These are phyloP conservation scores for Pezicula radicicola DNA, from an alignment of 2,329 filamentous ascomycete genomes.

Conservation along the genomic window DNA sequence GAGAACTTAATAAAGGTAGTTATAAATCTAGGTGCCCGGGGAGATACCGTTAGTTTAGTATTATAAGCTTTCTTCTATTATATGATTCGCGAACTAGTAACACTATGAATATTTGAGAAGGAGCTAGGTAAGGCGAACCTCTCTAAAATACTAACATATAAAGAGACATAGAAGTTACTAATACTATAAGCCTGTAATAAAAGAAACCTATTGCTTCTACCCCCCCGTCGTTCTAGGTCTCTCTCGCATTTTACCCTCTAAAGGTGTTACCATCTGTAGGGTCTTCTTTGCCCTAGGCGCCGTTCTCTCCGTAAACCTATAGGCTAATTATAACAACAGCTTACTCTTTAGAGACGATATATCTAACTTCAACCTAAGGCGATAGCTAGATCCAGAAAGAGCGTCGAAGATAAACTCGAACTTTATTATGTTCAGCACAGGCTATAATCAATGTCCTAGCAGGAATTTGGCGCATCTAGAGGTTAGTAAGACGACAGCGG, in stretches of 20 bases:
- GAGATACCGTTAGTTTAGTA: conserved; percentile 31
- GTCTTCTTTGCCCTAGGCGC: conserved; percentile 22
- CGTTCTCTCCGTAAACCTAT: conserved; percentile 30
- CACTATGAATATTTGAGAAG: conserved; percentile 13
- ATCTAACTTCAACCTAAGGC: conserved; percentile 25
- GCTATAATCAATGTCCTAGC: conserved; percentile 31
- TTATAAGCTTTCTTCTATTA: conserved; percentile 31
- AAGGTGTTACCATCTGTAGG: conserved; percentile 25
- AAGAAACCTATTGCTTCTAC: conserved; percentile 33
- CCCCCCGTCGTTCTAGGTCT: conserved; percentile 22
- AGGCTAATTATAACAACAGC: conserved; percentile 26
- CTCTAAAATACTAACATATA: conserved; percentile 10
- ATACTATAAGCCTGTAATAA: conserved; percentile 32
- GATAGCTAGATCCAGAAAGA: conserved; percentile 24
- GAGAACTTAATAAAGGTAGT: conserved; percentile 30
- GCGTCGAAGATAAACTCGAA: conserved; percentile 21
- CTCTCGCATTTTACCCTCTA: conserved; percentile 4
- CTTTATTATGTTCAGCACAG: conserved; percentile 27
- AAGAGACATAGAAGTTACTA: conserved; percentile 24
- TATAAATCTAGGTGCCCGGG: conserved; percentile 31
- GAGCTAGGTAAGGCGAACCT: conserved; percentile 15
- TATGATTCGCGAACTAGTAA: conserved; percentile 23
- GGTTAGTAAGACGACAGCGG: conserved; percentile 28
- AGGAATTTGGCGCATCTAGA: conserved; percentile 31
- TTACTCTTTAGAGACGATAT: conserved; percentile 27